Percentiles rank a stretch among this genome's conserved stretches.
phyloP scores from a whole-genome alignment of 352 stramenopile species.

The Phytophthora niederhauseri region DNA sequence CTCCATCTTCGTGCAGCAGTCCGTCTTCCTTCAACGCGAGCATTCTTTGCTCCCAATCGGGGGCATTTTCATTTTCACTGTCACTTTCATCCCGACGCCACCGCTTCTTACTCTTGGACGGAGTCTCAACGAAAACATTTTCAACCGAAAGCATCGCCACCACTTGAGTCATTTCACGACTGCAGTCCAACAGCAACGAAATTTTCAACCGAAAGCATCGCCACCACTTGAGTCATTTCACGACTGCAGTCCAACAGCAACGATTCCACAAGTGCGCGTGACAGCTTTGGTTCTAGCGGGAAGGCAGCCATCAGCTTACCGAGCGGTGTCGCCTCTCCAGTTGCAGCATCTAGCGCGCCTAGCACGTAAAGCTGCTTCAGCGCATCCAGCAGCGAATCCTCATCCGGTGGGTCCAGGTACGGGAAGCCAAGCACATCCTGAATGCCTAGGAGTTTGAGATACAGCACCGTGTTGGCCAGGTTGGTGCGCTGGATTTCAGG shows the following conservation, averaged over 20 bases:
- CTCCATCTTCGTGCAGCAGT: slow-evolving; percentile 57
- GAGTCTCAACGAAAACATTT: slow-evolving; percentile 63
- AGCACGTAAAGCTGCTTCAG: slow-evolving; percentile 80
- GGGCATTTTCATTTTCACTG: slow-evolving; percentile 20
- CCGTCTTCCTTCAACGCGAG: slow-evolving; percentile 43
- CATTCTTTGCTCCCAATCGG: slow-evolving; percentile 51
- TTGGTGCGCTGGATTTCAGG: slow-evolving; percentile 98
- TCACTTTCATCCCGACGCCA: slow-evolving; percentile 21
- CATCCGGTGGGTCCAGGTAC: slow-evolving; percentile 71
- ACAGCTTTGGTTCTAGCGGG: slow-evolving; percentile 80
- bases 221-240: slow-evolving; percentile 74
- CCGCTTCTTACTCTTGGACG: slow-evolving; percentile 7
- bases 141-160: slow-evolving; percentile 89
- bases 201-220: slow-evolving; percentile 90
- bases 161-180: slow-evolving; percentile 65
- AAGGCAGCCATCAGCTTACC: slow-evolving; percentile 87
- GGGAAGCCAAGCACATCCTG: slow-evolving; percentile 74
- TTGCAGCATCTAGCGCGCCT: slow-evolving; percentile 50
- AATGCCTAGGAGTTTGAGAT: slow-evolving; percentile 77
- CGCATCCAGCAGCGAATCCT: slow-evolving; percentile 75
- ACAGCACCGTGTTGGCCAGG: slow-evolving; percentile 95
- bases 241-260: slow-evolving; percentile 56
- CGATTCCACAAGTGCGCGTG: slow-evolving; percentile 67
- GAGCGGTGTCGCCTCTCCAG: slow-evolving; percentile 58
- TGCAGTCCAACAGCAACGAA: slow-evolving; percentile 62